These are phyloP conservation scores for Fonsecaea erecta DNA, from an alignment of 2,329 filamentous ascomycete species.

Conservation along the genomic window DNA sequence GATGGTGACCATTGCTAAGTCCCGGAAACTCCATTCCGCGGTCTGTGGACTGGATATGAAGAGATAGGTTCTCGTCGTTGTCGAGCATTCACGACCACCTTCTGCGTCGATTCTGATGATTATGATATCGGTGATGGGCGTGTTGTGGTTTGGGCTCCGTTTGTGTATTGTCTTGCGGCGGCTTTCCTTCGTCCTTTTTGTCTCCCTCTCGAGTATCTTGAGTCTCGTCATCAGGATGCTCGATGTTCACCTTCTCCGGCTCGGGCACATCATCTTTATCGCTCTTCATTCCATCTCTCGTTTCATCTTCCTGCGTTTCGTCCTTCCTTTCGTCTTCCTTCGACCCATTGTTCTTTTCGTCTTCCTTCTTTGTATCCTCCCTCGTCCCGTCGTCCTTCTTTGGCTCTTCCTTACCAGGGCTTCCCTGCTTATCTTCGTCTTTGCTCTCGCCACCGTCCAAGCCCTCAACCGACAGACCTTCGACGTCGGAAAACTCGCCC, in stretches of 20 bases:
- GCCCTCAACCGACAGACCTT: slow-evolving; percentile 11
- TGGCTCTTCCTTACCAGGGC: slow-evolving; percentile 18
- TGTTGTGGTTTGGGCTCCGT: not conserved
- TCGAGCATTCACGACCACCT: slow-evolving; percentile 9
- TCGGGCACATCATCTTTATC: not conserved
- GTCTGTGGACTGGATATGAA: not conserved
- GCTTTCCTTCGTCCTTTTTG: not conserved
- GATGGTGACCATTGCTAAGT: not conserved
- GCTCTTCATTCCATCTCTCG: slow-evolving; percentile 11
- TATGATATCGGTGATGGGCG: slow-evolving; percentile 11
- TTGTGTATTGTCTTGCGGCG: not conserved
- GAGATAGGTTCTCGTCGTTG: not conserved
- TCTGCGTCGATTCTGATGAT: slow-evolving; percentile 14
- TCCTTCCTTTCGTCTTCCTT: slow-evolving; percentile 9
- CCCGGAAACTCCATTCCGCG: not conserved
- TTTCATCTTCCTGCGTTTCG: not conserved
- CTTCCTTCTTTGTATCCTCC: slow-evolving; percentile 5
- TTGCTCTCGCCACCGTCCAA: not conserved
- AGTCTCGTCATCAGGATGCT: slow-evolving; percentile 3
- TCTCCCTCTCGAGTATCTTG: not conserved
- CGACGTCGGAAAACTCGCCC: slow-evolving; percentile 13
- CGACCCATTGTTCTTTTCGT: too few relatives aligned
- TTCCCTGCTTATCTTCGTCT: slow-evolving; percentile 15
- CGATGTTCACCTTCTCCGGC: not conserved
- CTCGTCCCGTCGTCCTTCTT: slow-evolving; percentile 4